Base-by-base conservation (phyloP, 129 eudicot species). In the Scalesia atractyloides region DNA sequence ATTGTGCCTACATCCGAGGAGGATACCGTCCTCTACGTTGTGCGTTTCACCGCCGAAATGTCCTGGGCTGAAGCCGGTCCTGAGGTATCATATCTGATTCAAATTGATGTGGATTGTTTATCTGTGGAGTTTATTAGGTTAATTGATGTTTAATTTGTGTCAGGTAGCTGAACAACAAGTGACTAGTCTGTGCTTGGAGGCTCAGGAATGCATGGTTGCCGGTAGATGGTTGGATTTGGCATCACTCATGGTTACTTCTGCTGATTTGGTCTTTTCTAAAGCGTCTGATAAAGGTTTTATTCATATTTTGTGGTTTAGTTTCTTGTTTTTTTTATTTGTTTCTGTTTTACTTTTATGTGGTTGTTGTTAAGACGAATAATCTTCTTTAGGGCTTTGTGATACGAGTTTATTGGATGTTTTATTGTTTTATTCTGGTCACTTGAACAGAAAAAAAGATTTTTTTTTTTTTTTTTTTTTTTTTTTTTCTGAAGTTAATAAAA, bases 1-100 rank as follows among this genome's bases (percentile, higher is more conserved):
- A 83, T 94, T 6, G 89, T 94, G 0, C 97, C 98, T 19, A 94
- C 98, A 3, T 86, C 97, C 17, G 97, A 94, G 73, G 98, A 90
- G 80, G 98, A 94, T 78, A 97, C 97, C 30, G 79, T 82, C 9
- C 89, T 94, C 82, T 75, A 92, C 78, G 97, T 90, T 24, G 98
- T 90, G 24, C 89, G 97, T 64, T 94, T 87, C 84, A 85, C 91
- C 43, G 87, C 96, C 39, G 91, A 94, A 66, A 73, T 87, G 71
- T 83, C 98, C 49, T 90, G 97, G 97, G 96, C 98, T 48, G 98
- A 94, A 57, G 98, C 97, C 64, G 97, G 98, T 60, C 82, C 96
- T 10, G 96, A 94, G 91, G 98, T 94, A 76, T 37, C 14, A 2
- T 18, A 20, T 63, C 34, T 30, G 7, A 51, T 24, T 54, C 11